Percentiles rank a stretch among this genome's conserved stretches.
Evolutionary conservation across 139 green algal species (phyloP).

Genomic region (Coelastrella sp.): DNA sequence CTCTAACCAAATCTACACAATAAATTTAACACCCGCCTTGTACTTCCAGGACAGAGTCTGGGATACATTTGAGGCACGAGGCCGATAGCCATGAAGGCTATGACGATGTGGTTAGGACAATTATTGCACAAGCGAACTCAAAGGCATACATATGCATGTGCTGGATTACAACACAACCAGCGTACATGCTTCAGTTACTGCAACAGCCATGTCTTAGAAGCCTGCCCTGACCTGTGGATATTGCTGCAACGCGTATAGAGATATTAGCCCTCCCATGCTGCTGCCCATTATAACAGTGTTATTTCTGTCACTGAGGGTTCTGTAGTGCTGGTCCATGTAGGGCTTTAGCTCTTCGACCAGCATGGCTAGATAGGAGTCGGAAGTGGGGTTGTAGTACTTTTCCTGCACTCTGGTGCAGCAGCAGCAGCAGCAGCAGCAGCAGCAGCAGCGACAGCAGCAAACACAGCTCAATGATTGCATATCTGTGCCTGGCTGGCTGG

Average conservation of each 20-base stretch:
- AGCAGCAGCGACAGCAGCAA: not conserved
- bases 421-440: not conserved
- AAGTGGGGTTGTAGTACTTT: conserved; percentile 41
- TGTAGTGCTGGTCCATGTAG: conserved; percentile 16
- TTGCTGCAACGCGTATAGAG: conserved; percentile 15
- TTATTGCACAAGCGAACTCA: too few relatives aligned
- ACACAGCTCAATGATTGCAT: too few relatives aligned
- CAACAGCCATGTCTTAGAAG: not conserved
- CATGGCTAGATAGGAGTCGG: conserved; percentile 32
- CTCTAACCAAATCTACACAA: too few relatives aligned
- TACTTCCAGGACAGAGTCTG: too few relatives aligned
- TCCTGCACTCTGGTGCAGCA: conserved; percentile 1
- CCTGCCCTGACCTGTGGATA: conserved; percentile 14
- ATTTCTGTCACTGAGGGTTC: conserved; percentile 12
- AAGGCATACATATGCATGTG: too few relatives aligned
- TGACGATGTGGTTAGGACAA: too few relatives aligned
- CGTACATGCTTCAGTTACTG: not conserved
- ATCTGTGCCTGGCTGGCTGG: too few relatives aligned
- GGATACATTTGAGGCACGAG: too few relatives aligned
- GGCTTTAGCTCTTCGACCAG: conserved; percentile 40
- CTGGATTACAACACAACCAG: not conserved
- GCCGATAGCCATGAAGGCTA: too few relatives aligned
- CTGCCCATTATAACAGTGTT: conserved; percentile 37
- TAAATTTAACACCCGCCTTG: too few relatives aligned
- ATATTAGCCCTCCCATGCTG: conserved; percentile 43